Base-by-base conservation (phyloP, 2,329 filamentous ascomycete genomes). In the Alternaria hordeiaustralica region DNA sequence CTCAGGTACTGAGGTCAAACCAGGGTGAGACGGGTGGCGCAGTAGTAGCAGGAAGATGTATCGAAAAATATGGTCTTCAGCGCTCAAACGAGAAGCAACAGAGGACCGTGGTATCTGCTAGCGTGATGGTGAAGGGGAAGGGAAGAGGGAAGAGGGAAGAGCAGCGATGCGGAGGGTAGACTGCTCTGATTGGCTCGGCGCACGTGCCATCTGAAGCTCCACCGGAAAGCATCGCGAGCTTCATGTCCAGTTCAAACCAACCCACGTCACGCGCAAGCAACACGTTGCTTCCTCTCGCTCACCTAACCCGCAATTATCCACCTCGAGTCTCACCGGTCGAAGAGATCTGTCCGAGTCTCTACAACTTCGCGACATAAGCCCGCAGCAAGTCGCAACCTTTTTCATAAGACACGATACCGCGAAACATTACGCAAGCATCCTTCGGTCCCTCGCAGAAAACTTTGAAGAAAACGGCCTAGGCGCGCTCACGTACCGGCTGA, bases 161-260 rank as follows among this genome's bases (percentile, higher is more conserved):
- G 21, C 51, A 21, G 30, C 51, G 20, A 41, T 54, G 51, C 51
- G 33, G 33, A 41, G 51, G 51, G 36, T 11, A 54, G 47, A 25
- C 33, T 1, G 8, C 53, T 25, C 36, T 55, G 53, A 55, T 55
- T 55, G 53, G 53, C 33, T 15, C 2, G 9, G 8, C 23, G 53
- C 53, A 55, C 53, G 53, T 41, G 36, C 53, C 53, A 55, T 26
- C 21, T 28, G 53, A 55, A 44, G 33, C 51, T 44, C 53, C 36
- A 44, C 53, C 33, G 36, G 33, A 55, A 55, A 55, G 53, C 53
- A 55, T 55, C 53, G 53, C 36, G 53, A 44, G 53, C 53, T 55
- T 55, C 53, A 55, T 36, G 53, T 28, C 1, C 36, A 44, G 10
- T 33, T 43, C 12, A 3, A 44, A 53, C 9, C 36, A 20, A 6